Evolutionary conservation across 495 filamentous ascomycete genomes (phyloP), one percentile per base, ranked within the genome.

Genomic region (Entonaema liquescens): DNA sequence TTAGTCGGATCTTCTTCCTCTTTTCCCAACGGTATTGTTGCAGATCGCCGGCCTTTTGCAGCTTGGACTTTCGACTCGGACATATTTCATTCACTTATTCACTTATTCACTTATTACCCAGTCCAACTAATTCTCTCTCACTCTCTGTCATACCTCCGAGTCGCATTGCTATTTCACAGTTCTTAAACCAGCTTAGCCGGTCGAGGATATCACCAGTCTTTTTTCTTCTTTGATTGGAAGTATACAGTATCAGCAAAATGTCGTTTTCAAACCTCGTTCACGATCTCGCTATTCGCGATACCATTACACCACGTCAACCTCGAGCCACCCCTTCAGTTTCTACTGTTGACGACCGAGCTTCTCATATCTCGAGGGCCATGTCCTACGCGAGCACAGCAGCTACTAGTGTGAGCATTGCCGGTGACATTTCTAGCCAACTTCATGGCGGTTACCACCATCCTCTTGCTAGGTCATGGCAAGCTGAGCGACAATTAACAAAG

Each of bases 401-500:
- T n/a, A 97, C 94, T 11, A 96, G 92, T 80, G 93, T 97, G 50
- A 95, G 92, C 88, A 93, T 97, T 68, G 86, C 90, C 9, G 94
- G 94, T 26, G 93, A 97, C 71, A 96, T 99, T 69, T 92, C 92
- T 11, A 97, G 93, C 76, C 95, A 98, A 76, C 86, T 99, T 28
- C 95, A 99, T 79, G 91, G 93, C 64, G 95, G 95, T 59, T 99
- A 98, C 79, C 91, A 89, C 72, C 95, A 99, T 76, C 94, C 95
- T 26, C 87, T 99, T 52, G 90, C 92, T 52, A 85, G 95, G 65
- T 86, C 92, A 76, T 99, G 95, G 95, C 95, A 99, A 77, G 92
- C 95, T 9, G 96, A 99, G 81, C 87, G 94, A 54, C 94, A 98
- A 85, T 87, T 99, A 75, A 98, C 96, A 19, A 99, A 99, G 89